Evolutionary conservation across 306 rosid species (phyloP), one percentile per base, ranked within the genome.

Genomic region (Abrus precatorius): DNA sequence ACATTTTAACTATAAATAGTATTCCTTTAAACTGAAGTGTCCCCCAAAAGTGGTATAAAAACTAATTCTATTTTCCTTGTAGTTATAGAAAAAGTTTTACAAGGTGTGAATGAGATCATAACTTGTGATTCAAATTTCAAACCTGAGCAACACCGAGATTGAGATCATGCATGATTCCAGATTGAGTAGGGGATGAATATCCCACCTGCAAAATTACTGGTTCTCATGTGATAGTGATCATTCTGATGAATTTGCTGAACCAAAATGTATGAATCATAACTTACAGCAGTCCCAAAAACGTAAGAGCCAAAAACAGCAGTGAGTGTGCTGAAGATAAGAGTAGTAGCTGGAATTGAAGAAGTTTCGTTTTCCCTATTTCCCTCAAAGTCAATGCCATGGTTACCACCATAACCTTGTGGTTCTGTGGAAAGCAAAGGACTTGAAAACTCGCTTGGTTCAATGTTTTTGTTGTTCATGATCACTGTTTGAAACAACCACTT

Each of bases 231-330:
- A 33, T 5, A 41, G 56, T 64, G 6, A 8, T 53, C 12, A 7
- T 33, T 48, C 7, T 29, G 50, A 49, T 64, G 5, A 43, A 43
- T 4, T 43, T 36, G 4, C 40, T 4, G 4, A 36, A 2, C 40
- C 40, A 36, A 36, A 36, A 36, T 47, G 36, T 48, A 60, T 5
- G 27, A 20, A 20, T 20, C 20, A n/a, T 0, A 27, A 77, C 88
- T 87, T 76, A 94, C 97, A 5, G 97, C 97, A 6, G 95, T 81
- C 0, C 97, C 97, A 76, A 94, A 94, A 72, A 92, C 96, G 76
- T 85, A 92, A 78, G 97, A 92, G 36, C 98, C 97, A 50, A 78
- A 84, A 65, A 94, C 93, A 33, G 97, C 91, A 50, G 86, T 90
- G 50, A 94, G 77, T 48, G 97, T 91, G 83, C 74, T 88, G 73